Conservation (phyloP, 75 land plant species). For the Pseudotsuga menziesii region DNA sequence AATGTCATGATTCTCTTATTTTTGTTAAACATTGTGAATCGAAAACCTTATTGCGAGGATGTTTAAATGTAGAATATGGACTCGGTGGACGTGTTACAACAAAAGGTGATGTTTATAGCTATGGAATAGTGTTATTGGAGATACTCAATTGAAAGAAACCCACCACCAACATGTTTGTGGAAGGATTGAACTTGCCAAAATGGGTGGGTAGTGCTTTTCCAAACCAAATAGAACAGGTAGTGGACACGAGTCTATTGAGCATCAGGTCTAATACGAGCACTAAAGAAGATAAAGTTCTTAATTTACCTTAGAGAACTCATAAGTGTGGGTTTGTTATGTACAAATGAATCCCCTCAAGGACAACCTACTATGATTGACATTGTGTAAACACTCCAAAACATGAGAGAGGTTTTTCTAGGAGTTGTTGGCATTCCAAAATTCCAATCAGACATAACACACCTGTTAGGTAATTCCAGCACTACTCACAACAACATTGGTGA, state of each 20-base stretch:
- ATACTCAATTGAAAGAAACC: slow-evolving; percentile 14
- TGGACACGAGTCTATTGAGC: background rate
- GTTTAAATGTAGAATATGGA: slow-evolving; percentile 21
- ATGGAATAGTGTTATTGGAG: slow-evolving; percentile 26
- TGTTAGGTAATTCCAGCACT: no score
- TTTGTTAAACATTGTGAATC: no score
- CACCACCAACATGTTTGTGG: background rate
- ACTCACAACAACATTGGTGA: no score
- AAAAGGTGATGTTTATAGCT: slow-evolving; percentile 33
- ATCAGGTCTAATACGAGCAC: background rate
- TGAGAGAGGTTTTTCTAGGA: no score
- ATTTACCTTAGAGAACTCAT: background rate
- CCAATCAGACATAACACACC: no score
- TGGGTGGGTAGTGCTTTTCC: background rate
- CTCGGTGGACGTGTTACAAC: slow-evolving; percentile 10
- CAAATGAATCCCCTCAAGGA: slow-evolving; percentile 15
- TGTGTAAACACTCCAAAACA: no score
- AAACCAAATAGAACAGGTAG: background rate
- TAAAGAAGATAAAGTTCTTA: background rate
- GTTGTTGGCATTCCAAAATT: no score
- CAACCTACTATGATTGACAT: no score
- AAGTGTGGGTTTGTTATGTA: slow-evolving; percentile 19
- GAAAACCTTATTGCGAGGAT: no score
- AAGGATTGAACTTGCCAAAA: background rate
- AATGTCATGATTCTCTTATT: background rate